These are phyloP conservation scores for Verticillium nonalfalfae DNA, from an alignment of 2,329 filamentous ascomycete species.

Conservation along the genomic window DNA sequence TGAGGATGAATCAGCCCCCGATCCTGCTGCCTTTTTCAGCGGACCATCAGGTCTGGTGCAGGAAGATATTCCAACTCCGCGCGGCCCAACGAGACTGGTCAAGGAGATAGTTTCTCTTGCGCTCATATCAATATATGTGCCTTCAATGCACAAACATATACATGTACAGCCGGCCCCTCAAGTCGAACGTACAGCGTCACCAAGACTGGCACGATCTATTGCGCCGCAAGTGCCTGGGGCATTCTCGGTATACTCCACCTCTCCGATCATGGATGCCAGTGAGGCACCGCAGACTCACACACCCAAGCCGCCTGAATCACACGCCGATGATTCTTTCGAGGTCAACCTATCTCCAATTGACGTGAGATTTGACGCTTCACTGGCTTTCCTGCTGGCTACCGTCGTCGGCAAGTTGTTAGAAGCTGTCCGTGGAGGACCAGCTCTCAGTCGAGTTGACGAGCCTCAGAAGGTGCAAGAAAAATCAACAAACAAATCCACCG, in stretches of 20 bases:
- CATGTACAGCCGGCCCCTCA: constrained; percentile 23
- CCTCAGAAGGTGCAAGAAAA: constrained; percentile 3
- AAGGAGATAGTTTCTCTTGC: constrained; percentile 47
- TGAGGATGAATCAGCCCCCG: background rate
- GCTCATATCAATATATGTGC: constrained; percentile 48
- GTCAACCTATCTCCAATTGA: constrained; percentile 44
- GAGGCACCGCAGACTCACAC: background rate
- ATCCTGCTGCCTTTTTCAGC: constrained; percentile 2
- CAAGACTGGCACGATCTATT: constrained; percentile 26
- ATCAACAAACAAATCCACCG: constrained; percentile 20
- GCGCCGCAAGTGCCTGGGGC: constrained; percentile 53
- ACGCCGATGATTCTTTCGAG: constrained; percentile 33
- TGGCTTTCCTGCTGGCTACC: constrained; percentile 48
- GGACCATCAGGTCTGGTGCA: constrained; percentile 10
- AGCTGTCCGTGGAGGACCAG: constrained; percentile 25
- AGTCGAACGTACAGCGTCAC: constrained; percentile 20
- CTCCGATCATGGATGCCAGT: constrained; percentile 5
- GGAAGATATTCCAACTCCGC: constrained; percentile 42
- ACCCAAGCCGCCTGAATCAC: constrained; percentile 7
- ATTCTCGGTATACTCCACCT: constrained; percentile 43
- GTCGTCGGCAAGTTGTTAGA: constrained; percentile 42
- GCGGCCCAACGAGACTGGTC: constrained; percentile 45
- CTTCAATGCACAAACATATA: constrained; percentile 40
- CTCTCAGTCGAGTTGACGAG: constrained; percentile 9
- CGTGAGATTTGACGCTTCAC: constrained; percentile 48